Evolutionary conservation across 2,329 filamentous ascomycete species (phyloP).

Genomic region (Penicillium sp.): DNA sequence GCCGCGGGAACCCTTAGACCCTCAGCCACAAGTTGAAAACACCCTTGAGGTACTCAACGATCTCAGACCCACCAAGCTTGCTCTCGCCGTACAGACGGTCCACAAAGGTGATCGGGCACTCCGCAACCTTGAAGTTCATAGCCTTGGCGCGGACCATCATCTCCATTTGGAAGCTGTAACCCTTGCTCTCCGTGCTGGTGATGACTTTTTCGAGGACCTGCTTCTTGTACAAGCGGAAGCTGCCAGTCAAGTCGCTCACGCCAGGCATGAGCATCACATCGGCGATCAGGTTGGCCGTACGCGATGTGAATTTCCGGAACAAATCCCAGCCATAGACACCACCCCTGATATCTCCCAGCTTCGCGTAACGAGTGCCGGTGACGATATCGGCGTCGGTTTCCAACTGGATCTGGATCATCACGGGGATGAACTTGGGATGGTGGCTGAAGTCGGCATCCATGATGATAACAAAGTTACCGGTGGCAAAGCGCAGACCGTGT

Average conservation of each 20-base stretch:
- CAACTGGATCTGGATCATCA: constrained; percentile 81
- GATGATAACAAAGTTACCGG: constrained; percentile 95
- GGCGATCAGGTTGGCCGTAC: constrained; percentile 86
- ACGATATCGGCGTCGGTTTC: constrained; percentile 86
- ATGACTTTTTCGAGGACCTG: constrained; percentile 85
- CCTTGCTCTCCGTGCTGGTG: constrained; percentile 83
- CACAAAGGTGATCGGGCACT: constrained; percentile 95
- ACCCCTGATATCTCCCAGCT: constrained; percentile 54
- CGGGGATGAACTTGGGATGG: constrained; percentile 97
- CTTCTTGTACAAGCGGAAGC: constrained; percentile 92
- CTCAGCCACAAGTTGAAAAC: constrained; percentile 72
- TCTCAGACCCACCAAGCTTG: constrained; percentile 91
- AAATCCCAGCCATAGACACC: constrained; percentile 97
- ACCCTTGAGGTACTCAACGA: constrained; percentile 91
- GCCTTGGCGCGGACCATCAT: constrained; percentile 97
- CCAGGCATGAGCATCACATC: constrained; percentile 90
- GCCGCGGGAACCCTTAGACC: constrained; percentile 46
- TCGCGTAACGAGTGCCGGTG: constrained; percentile 89
- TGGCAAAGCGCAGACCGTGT: constrained; percentile 82
- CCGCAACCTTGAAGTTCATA: constrained; percentile 87
- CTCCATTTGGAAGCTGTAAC: constrained; percentile 99
- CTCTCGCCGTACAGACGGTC: constrained; percentile 92
- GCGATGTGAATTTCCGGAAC: constrained; percentile 67
- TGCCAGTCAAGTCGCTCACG: constrained; percentile 91
- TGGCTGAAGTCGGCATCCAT: constrained; percentile 99